Percentiles rank a stretch among this genome's conserved stretches.
These are phyloP conservation scores for Zygosaccharomyces pseudorouxii DNA, from an alignment of 805 yeast species.

Conservation along the genomic window DNA sequence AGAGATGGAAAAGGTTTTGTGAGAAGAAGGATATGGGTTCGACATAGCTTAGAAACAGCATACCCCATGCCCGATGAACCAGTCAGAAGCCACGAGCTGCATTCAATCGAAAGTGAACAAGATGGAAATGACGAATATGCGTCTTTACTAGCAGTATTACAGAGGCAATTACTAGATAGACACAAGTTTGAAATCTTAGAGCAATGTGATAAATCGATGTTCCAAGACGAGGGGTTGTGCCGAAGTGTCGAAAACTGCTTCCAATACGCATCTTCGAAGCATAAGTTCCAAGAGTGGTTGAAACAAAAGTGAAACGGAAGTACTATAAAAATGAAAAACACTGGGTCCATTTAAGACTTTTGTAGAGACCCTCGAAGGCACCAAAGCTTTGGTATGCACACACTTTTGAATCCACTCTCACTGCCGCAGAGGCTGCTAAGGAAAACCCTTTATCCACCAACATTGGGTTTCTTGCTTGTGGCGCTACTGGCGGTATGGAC, in stretches of 20 bases:
- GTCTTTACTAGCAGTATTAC: slow-evolving; percentile 8
- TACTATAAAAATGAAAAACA: neutral
- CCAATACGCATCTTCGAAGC: slow-evolving; percentile 10
- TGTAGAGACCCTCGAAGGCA: neutral
- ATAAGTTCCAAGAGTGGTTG: slow-evolving; percentile 7
- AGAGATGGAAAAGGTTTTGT: slow-evolving; percentile 61
- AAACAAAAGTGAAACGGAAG: slow-evolving; percentile 5
- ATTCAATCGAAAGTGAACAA: neutral
- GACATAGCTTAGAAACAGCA: slow-evolving; percentile 23
- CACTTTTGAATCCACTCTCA: slow-evolving; percentile 9
- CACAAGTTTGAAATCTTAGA: slow-evolving; percentile 13
- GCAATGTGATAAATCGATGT: neutral
- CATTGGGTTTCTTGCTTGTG: slow-evolving; percentile 9
- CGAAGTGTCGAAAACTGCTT: slow-evolving; percentile 8
- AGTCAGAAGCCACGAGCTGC: neutral
- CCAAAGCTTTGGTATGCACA: neutral
- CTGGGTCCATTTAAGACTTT: neutral
- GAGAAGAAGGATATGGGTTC: slow-evolving; percentile 62
- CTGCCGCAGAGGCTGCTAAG: slow-evolving; percentile 15
- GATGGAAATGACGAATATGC: neutral
- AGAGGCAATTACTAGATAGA: slow-evolving; percentile 14
- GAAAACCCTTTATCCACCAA: slow-evolving; percentile 14
- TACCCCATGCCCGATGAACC: neutral
- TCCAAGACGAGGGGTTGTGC: slow-evolving; percentile 4
- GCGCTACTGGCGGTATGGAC: slow-evolving; percentile 16